Percentiles rank a stretch among this genome's conserved stretches.
Conservation (phyloP, 2,329 filamentous ascomycete genomes). For the Pseudogymnoascus destructans region DNA sequence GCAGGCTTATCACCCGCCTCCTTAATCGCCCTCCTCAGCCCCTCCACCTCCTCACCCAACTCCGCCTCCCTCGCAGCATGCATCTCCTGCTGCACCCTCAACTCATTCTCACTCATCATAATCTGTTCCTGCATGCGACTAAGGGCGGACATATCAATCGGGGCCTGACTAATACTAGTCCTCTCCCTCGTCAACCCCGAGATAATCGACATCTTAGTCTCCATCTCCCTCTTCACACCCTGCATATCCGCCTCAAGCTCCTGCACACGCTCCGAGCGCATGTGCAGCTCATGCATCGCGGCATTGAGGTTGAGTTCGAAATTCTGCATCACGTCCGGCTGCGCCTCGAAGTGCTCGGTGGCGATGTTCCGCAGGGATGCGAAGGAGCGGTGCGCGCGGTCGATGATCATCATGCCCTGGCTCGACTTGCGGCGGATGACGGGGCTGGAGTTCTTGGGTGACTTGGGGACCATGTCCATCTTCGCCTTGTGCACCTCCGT, state of each 20-base stretch:
- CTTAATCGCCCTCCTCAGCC: slow-evolving; percentile 36
- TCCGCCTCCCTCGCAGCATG: slow-evolving; percentile 65
- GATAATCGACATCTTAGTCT: slow-evolving; percentile 91
- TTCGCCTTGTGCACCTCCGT: slow-evolving; percentile 71
- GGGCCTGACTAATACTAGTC: slow-evolving; percentile 68
- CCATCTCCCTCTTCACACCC: slow-evolving; percentile 86
- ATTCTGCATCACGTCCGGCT: slow-evolving; percentile 76
- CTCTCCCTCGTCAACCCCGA: slow-evolving; percentile 85
- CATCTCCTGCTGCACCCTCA: slow-evolving; percentile 57
- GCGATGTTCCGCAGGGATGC: slow-evolving; percentile 82
- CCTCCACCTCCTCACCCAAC: slow-evolving; percentile 57
- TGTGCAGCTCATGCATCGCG: slow-evolving; percentile 83
- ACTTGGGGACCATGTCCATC: slow-evolving; percentile 33
- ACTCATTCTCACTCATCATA: slow-evolving; percentile 70
- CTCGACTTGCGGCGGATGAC: slow-evolving; percentile 88
- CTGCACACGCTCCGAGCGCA: slow-evolving; percentile 77
- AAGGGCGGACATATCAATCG: slow-evolving; percentile 84
- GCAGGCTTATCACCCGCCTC: slow-evolving; percentile 17
- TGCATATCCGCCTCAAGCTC: slow-evolving; percentile 76
- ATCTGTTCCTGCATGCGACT: slow-evolving; percentile 79
- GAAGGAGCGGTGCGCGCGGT: slow-evolving; percentile 84
- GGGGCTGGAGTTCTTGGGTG: slow-evolving; percentile 45
- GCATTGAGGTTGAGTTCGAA: slow-evolving; percentile 87
- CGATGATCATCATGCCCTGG: slow-evolving; percentile 73
- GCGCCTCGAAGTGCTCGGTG: slow-evolving; percentile 66